A percentile compares a stretch with the other conserved stretches of the same genome.
phyloP scores from a whole-genome alignment of 1,139 yeast species.

The Wickerhamomyces sp. region DNA sequence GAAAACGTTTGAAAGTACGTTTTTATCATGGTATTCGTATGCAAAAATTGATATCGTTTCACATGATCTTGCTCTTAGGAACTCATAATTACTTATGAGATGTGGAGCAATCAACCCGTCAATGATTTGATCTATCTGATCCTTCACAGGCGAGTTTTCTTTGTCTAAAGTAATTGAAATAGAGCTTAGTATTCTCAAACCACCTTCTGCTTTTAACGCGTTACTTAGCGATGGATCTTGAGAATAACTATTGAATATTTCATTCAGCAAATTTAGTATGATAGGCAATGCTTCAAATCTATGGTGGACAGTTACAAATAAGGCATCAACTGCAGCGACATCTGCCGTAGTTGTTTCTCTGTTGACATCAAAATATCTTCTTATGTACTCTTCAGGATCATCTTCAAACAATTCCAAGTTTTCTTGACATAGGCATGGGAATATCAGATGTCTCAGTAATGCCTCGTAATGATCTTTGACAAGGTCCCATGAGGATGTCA shows the following conservation, averaged over 20 bases:
- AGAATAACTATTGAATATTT: conserved; percentile 39
- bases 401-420: conserved; percentile 63
- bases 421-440: conserved; percentile 57
- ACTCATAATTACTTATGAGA: conserved; percentile 56
- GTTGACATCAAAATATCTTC: conserved; percentile 64
- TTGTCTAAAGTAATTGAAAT: conserved; percentile 49
- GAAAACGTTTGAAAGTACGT: conserved; percentile 55
- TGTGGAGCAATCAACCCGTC: conserved; percentile 65
- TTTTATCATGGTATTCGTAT: conserved; percentile 45
- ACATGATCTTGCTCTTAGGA: conserved; percentile 80
- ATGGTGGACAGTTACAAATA: conserved; percentile 44
- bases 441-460: conserved; percentile 52
- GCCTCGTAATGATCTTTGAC: conserved; percentile 55
- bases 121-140: conserved; percentile 70
- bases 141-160: conserved; percentile 47
- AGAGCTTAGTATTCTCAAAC: conserved; percentile 72
- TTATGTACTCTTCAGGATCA: conserved; percentile 69
- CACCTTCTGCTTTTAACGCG: conserved; percentile 80
- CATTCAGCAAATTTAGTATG: conserved; percentile 45
- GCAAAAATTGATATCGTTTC: conserved; percentile 67
- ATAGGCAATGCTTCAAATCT: conserved; percentile 44
- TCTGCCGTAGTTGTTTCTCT: conserved; percentile 76
- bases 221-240: conserved; percentile 33
- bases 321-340: conserved; percentile 74
- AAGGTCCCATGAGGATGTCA: conserved; percentile 49